Base-by-base conservation (phyloP, 2,329 filamentous ascomycete species). In the Monosporascus ibericus region DNA sequence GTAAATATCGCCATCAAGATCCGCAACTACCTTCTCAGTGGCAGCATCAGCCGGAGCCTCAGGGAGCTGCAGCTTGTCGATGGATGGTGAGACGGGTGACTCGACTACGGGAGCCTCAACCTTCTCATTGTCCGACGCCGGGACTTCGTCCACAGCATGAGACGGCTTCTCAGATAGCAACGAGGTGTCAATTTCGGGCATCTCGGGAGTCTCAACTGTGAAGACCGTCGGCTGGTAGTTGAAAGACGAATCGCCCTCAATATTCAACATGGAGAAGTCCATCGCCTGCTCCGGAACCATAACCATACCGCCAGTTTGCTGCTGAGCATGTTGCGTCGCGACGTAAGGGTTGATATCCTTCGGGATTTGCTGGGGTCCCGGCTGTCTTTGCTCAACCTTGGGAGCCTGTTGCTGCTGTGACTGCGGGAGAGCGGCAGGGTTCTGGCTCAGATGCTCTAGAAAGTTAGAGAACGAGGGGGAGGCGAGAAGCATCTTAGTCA, bases 391-490 rank as follows among this genome's bases (percentile, higher is more conserved):
- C 52, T 73, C 74, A n/a, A 66, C 58, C 46, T 69, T 68, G 52
- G 72, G 68, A 50, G 74, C 70, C 58, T 74, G 62, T 14, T 54
- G 54, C 39, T 60, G 55, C 42, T 69, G 61, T 65, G 3, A 64
- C 63, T 73, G 61, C 38, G 71, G 67, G n/a, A 71, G 51, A 8
- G 73, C 64, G 15, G 76, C 60, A 17, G 82, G 79, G 64, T 84
- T 85, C 59, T 75, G 71, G 69, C 82, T 86, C 38, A 90, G 77
- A 49, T 85, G 80, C 62, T 88, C 83, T 44, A 96, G 79, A 67
- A 89, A 92, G 72, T 82, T 87, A 58, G 82, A 90, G 71, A 97
- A 95, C 6, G 90, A 87, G 15, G 89, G 81, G 6, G 90, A 92
- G 5, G 84, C 84, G 18, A 92, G 78, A 27, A 92, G 84, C 82